Percentiles rank a stretch among this genome's conserved stretches.
These are phyloP conservation scores for Pseudocercospora fijiensis DNA, from an alignment of 2,329 filamentous ascomycete genomes.

Conservation along the genomic window DNA sequence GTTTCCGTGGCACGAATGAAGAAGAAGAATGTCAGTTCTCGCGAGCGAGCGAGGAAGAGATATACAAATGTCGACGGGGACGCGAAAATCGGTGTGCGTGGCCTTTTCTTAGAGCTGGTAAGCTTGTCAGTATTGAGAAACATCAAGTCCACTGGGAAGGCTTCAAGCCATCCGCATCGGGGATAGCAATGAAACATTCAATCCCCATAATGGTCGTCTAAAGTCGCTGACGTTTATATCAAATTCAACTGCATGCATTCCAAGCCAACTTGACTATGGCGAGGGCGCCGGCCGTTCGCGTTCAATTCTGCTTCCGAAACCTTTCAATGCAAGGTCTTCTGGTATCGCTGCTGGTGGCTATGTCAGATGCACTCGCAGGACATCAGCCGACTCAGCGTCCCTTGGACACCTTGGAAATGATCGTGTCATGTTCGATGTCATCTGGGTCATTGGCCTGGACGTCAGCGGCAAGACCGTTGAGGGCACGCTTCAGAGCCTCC, in stretches of 20 bases:
- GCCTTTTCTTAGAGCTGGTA: background rate
- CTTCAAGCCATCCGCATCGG: background rate
- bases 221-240: constrained; percentile 3
- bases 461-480: constrained; percentile 72
- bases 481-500: constrained; percentile 72
- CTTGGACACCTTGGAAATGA: constrained; percentile 58
- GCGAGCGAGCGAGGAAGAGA: background rate
- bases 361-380: background rate
- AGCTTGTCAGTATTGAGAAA: background rate
- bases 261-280: background rate
- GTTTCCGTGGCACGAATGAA: background rate
- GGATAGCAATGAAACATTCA: background rate
- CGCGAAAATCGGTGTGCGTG: background rate
- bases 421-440: constrained; percentile 74
- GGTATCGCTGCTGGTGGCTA: background rate
- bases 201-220: constrained; percentile 2
- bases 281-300: background rate
- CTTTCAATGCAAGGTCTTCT: constrained; percentile 1
- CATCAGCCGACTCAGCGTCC: constrained; percentile 44
- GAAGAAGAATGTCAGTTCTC: background rate
- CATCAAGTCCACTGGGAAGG: background rate
- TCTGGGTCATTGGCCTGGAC: constrained; percentile 81
- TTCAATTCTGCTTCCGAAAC: constrained; percentile 3
- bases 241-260: background rate
- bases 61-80: background rate